Evolutionary conservation across 2,329 filamentous ascomycete genomes (phyloP).

Genomic region (Laburnicola sp.): DNA sequence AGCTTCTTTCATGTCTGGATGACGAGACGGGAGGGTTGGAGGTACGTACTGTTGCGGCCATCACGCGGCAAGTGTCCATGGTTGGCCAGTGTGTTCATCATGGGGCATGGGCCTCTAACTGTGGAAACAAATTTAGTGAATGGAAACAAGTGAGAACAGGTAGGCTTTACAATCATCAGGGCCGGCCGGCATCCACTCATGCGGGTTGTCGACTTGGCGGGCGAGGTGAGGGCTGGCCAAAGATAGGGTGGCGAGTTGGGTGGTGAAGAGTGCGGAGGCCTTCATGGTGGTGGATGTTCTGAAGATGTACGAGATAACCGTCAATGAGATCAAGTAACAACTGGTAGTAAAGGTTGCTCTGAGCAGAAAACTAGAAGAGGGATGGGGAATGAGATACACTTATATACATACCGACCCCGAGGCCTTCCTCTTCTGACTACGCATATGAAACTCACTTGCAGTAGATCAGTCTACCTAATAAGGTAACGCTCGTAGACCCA

Average conservation of each 20-base stretch:
- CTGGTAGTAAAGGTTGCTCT: too few relatives aligned
- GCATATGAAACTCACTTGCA: too few relatives aligned
- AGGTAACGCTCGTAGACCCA: too few relatives aligned
- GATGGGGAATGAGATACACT: too few relatives aligned
- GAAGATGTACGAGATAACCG: too few relatives aligned
- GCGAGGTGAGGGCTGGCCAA: constrained; percentile 1
- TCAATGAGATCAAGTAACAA: too few relatives aligned
- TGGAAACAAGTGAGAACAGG: not conserved
- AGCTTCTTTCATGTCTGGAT: not conserved
- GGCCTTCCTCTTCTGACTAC: too few relatives aligned
- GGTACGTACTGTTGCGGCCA: constrained; percentile 28
- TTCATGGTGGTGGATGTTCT: not conserved
- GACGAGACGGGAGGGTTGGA: not conserved
- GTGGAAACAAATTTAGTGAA: not conserved
- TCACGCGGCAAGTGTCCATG: constrained; percentile 40
- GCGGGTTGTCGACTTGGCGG: constrained; percentile 10
- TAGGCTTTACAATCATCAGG: constrained; percentile 18
- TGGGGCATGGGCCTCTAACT: constrained; percentile 39
- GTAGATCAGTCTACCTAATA: too few relatives aligned
- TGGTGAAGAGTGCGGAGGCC: not conserved
- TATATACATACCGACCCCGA: too few relatives aligned
- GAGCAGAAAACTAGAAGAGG: too few relatives aligned
- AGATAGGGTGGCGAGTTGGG: not conserved
- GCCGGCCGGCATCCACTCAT: constrained; percentile 23
- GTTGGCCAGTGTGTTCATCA: constrained; percentile 43